Conservation (phyloP, 2,329 filamentous ascomycete genomes). For the Cladophialophora chaetospira region DNA sequence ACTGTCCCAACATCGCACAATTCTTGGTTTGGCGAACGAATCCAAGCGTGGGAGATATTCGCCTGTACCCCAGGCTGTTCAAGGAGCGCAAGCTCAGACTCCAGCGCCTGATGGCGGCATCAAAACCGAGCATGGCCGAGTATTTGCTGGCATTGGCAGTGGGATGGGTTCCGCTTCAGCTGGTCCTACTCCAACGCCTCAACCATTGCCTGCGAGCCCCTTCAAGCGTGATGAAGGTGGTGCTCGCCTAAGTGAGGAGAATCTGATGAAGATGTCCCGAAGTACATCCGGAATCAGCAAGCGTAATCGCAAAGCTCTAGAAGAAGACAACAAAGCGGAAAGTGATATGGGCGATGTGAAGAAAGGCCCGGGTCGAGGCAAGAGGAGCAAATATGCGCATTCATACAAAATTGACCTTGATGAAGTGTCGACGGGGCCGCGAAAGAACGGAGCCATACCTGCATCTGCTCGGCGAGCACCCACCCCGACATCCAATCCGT, state of each 20-base stretch:
- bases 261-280: conserved; percentile 44
- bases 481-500: conserved; percentile 25
- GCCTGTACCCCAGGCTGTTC: conserved; percentile 87
- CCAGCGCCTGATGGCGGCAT: conserved; percentile 84
- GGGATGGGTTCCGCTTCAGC: conserved; percentile 60
- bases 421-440: conserved; percentile 15
- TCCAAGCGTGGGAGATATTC: conserved; percentile 82
- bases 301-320: conserved; percentile 69
- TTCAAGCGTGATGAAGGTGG: conserved; percentile 53
- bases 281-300: conserved; percentile 55
- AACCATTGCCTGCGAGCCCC: conserved; percentile 46
- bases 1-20: conserved; percentile 63
- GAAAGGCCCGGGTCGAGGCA: conserved; percentile 24
- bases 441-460: conserved; percentile 21
- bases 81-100: conserved; percentile 81
- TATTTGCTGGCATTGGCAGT: conserved; percentile 90
- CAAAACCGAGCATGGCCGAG: conserved; percentile 91
- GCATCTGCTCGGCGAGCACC: conserved; percentile 16
- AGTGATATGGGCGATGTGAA: conserved; percentile 58
- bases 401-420: conserved; percentile 33
- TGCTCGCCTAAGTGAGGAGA: conserved; percentile 46
- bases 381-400: conserved; percentile 31
- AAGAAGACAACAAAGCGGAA: conserved; percentile 69
- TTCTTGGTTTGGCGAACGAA: conserved; percentile 72
- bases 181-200: conserved; percentile 40